Conservation (phyloP, 75 land plant genomes). For the Pinus albicaulis region DNA sequence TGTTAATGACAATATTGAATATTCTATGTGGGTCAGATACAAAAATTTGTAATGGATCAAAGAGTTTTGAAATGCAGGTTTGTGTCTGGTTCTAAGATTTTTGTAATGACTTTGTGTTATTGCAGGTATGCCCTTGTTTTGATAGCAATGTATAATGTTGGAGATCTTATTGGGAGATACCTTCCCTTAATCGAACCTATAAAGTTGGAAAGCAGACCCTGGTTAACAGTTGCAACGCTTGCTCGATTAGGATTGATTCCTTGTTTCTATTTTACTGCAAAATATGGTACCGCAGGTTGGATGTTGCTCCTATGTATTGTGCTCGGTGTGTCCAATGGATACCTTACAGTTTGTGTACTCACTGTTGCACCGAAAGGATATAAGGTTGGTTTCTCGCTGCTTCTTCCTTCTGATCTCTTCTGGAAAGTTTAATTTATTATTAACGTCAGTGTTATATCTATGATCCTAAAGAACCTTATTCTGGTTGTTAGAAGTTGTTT, state of each 20-base stretch:
- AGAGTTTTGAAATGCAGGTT: not conserved
- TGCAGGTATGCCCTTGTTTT: conserved; percentile 81
- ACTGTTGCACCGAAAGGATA: conserved; percentile 85
- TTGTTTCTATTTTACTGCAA: conserved; percentile 92
- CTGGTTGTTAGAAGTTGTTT: not conserved
- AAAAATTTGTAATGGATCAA: not conserved
- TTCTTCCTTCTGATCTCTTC: not conserved
- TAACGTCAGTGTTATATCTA: not conserved
- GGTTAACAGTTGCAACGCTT: conserved; percentile 44
- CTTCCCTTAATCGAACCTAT: conserved; percentile 56
- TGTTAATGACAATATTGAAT: not conserved
- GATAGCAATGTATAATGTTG: conserved; percentile 83
- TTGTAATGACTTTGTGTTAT: not conserved
- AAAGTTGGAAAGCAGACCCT: conserved; percentile 47
- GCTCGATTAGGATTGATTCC: conserved; percentile 75
- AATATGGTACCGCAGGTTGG: conserved; percentile 90
- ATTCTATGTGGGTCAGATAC: not conserved
- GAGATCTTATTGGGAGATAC: conserved; percentile 77
- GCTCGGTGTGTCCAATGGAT: conserved; percentile 81
- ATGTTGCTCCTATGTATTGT: conserved; percentile 79
- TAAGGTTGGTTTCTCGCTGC: conserved; percentile 50
- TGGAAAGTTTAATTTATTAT: not conserved
- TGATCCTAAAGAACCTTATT: not conserved
- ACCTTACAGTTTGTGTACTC: conserved; percentile 83
- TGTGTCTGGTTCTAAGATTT: not conserved